Conservation (phyloP, 345 rosid species). For the Hirschfeldia incana region DNA sequence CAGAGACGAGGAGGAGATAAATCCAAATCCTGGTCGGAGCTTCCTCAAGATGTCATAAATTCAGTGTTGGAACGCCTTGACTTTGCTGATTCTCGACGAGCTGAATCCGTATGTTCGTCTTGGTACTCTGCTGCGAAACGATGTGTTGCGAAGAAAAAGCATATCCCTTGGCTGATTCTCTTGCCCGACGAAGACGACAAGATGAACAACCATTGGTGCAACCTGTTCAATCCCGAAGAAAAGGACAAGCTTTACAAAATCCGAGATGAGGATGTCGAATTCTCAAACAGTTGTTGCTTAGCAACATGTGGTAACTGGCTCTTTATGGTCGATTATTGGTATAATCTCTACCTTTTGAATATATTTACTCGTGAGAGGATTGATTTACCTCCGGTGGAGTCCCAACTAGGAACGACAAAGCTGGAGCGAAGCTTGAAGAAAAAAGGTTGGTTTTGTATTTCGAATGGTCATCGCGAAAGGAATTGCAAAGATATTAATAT, state of each 20-base stretch:
- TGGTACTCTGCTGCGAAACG: background rate
- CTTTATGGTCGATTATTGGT: background rate
- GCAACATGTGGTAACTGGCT: background rate
- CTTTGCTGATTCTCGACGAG: background rate
- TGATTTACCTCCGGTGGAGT: background rate
- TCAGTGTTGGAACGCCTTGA: background rate
- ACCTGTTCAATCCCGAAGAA: constrained; percentile 1
- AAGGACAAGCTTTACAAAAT: background rate
- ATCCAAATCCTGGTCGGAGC: background rate
- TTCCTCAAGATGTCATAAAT: background rate
- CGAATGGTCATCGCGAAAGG: background rate
- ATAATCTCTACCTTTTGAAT: background rate
- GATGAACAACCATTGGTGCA: background rate
- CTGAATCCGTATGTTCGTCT: background rate
- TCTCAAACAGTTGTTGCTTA: background rate
- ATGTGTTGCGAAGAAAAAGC: background rate
- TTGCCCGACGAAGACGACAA: background rate
- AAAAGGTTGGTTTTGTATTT: background rate
- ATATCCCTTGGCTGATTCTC: constrained; percentile 1
- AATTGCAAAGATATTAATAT: background rate
- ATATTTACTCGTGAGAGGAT: background rate
- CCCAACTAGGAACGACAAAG: background rate
- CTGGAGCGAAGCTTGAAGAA: background rate
- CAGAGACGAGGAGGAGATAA: background rate
- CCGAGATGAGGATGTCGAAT: background rate